Evolutionary conservation across 169 alveolate species (phyloP).

Genomic region (Fabrea salina): DNA sequence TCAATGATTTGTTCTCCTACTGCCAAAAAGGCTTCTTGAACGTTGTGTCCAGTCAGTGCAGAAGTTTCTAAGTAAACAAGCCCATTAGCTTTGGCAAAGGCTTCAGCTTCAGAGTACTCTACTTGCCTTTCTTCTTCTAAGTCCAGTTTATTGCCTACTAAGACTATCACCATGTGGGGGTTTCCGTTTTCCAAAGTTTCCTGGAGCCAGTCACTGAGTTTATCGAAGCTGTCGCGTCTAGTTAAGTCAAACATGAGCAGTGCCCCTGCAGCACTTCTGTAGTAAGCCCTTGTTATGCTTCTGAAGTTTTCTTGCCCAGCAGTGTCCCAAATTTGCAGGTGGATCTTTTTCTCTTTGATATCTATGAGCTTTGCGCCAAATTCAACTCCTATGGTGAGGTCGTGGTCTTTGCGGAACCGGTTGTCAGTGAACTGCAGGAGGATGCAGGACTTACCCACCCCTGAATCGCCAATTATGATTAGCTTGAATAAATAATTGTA

Average conservation of each 20-base stretch:
- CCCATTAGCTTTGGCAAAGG: conserved; percentile 92
- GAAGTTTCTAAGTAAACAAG: conserved; percentile 95
- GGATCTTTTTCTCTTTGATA: conserved; percentile 50
- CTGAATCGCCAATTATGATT: conserved; percentile 83
- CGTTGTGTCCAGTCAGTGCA: conserved; percentile 95
- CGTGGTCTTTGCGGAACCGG: conserved; percentile 73
- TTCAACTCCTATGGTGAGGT: conserved; percentile 82
- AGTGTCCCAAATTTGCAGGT: conserved; percentile 81
- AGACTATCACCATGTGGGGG: conserved; percentile 46
- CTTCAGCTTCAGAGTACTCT: conserved; percentile 50
- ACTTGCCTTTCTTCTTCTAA: conserved; percentile 45
- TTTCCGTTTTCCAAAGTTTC: conserved; percentile 68
- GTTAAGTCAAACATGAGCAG: conserved; percentile 81
- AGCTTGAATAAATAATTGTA: conserved; percentile 72
- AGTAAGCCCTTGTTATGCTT: conserved; percentile 63
- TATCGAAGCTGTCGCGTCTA: conserved; percentile 69
- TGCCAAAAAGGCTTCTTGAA: conserved; percentile 90
- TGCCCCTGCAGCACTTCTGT: conserved; percentile 78
- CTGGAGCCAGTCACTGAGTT: conserved; percentile 62
- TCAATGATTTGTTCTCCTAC: too few relatives aligned
- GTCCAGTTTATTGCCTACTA: conserved; percentile 68
- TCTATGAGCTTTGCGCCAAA: conserved; percentile 69
- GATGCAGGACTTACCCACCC: conserved; percentile 79
- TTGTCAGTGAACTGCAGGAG: conserved; percentile 68
- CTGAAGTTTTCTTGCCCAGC: conserved; percentile 64